Evolutionary conservation across 2,329 filamentous ascomycete genomes (phyloP).

Genomic region (Diaporthe batatas): DNA sequence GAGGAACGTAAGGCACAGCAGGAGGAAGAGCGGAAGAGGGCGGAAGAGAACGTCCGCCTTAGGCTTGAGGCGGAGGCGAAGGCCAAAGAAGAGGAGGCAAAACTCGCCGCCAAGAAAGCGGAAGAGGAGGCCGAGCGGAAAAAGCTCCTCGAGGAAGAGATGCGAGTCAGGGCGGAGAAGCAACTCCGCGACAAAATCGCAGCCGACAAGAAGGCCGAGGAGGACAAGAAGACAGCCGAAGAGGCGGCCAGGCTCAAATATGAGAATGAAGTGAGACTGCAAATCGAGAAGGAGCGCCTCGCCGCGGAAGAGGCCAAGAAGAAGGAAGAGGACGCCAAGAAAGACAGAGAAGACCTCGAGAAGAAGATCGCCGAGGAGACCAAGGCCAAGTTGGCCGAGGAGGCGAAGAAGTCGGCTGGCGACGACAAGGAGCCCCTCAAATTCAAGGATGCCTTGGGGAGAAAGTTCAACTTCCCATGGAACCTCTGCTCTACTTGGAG

Average conservation of each 20-base stretch:
- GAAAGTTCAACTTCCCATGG: slow-evolving; percentile 94
- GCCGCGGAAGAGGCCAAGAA: slow-evolving; percentile 56
- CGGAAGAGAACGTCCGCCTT: slow-evolving; percentile 59
- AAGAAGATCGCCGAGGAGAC: slow-evolving; percentile 56
- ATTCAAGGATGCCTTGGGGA: slow-evolving; percentile 91
- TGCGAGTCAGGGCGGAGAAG: slow-evolving; percentile 40
- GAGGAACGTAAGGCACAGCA: slow-evolving; percentile 54
- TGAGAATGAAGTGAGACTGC: slow-evolving; percentile 45
- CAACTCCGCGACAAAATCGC: slow-evolving; percentile 44
- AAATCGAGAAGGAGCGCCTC: slow-evolving; percentile 61
- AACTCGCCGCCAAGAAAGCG: slow-evolving; percentile 52
- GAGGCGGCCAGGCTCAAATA: slow-evolving; percentile 52
- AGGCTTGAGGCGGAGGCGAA: slow-evolving; percentile 62
- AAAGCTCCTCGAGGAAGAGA: slow-evolving; percentile 62
- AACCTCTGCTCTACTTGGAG: slow-evolving; percentile 86
- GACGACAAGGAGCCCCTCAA: slow-evolving; percentile 81
- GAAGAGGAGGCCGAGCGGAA: slow-evolving; percentile 55
- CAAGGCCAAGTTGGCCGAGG: slow-evolving; percentile 53
- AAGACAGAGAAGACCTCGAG: slow-evolving; percentile 56
- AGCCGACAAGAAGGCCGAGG: slow-evolving; percentile 53
- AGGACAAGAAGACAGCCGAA: slow-evolving; percentile 54
- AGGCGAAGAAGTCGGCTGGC: slow-evolving; percentile 64
- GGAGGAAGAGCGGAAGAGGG: slow-evolving; percentile 60
- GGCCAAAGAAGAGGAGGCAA: slow-evolving; percentile 59
- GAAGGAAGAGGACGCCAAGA: slow-evolving; percentile 52